Evolutionary conservation across 345 rosid genomes (phyloP), one percentile per base, ranked within the genome.

Genomic region (Pelargonium nanum): DNA sequence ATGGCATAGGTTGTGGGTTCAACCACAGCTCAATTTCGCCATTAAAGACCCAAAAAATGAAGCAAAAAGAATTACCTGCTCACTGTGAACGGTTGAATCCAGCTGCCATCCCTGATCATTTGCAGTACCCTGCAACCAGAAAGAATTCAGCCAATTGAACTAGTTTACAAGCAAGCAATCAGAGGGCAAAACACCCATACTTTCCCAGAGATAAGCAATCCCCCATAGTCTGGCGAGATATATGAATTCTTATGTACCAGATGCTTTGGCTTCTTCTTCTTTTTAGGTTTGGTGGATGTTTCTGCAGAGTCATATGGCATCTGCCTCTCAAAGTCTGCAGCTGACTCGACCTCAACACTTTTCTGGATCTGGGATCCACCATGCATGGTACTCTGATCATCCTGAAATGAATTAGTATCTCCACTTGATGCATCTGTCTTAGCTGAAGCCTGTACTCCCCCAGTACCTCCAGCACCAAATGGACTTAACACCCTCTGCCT

Each of bases 351-450:
- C 75, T 90, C 97, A 76, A 75, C 61, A 62, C 84, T 77, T 84
- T 75, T 94, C 65, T 81, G 95, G 63, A 81, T 66, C 71, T 78
- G 77, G 5, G 81, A 86, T 66, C 85, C 91, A 62, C 88, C 90
- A 71, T 77, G 80, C 83, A 88, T 68, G 56, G 92, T 79, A 78
- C 91, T 85, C 75, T 79, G 85, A 59, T 90, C 97, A 75, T 94
- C 97, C 83, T 90, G 99, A 79, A 81, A 86, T 68, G 95, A 94
- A 80, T 69, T 85, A 58, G 97, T 88, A 69, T 94, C 99, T 65
- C 89, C 99, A 76, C 99, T 94, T 62, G 99, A 94, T 28, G 88
- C 95, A 77, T 88, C 96, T 22, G 96, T 83, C 75, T 77, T 90
- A 6, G 71, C 60, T 7, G 88, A 79, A 60, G 72, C 74, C 69